phyloP scores from a whole-genome alignment of 495 filamentous ascomycete genomes.

The Annulohypoxylon bovei region DNA sequence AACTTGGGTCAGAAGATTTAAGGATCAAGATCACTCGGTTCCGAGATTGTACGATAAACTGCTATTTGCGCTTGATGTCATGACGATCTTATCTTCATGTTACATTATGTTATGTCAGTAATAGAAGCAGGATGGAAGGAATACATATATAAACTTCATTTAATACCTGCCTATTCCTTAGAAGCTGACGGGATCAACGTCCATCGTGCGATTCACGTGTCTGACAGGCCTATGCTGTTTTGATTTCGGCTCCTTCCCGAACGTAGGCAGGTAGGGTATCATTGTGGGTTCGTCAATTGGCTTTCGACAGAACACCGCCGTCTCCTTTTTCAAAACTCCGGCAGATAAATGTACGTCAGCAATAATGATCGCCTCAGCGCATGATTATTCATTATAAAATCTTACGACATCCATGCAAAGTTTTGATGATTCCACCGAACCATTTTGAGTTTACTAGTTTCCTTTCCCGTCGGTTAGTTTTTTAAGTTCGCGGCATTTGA shows the following conservation, averaged over 20 bases:
- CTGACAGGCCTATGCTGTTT: neutral
- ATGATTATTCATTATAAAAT: slow-evolving; percentile 10
- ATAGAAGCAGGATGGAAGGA: slow-evolving; percentile 33
- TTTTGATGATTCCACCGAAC: neutral
- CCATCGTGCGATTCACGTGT: slow-evolving; percentile 11
- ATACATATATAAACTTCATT: neutral
- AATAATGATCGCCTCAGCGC: slow-evolving; percentile 22
- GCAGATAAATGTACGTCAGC: slow-evolving; percentile 15
- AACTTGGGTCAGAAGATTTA: slow-evolving; percentile 77
- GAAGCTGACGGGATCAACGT: slow-evolving; percentile 5
- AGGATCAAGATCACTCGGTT: neutral
- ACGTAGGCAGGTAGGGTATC: slow-evolving; percentile 2
- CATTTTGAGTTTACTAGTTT: neutral
- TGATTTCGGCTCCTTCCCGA: slow-evolving; percentile 15
- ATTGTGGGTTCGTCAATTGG: slow-evolving; percentile 18
- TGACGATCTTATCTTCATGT: neutral
- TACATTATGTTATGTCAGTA: neutral
- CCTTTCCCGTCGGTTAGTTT: slow-evolving; percentile 7
- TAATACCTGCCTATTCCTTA: slow-evolving; percentile 1
- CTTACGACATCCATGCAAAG: neutral
- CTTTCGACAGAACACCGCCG: neutral
- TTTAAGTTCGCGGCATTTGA: slow-evolving; percentile 26
- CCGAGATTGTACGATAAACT: neutral
- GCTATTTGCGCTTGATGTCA: neutral
- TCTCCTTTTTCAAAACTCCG: slow-evolving; percentile 16